phyloP scores from a whole-genome alignment of 371 early-diverging fungal genomes.

The Haplosporangium sp. region DNA sequence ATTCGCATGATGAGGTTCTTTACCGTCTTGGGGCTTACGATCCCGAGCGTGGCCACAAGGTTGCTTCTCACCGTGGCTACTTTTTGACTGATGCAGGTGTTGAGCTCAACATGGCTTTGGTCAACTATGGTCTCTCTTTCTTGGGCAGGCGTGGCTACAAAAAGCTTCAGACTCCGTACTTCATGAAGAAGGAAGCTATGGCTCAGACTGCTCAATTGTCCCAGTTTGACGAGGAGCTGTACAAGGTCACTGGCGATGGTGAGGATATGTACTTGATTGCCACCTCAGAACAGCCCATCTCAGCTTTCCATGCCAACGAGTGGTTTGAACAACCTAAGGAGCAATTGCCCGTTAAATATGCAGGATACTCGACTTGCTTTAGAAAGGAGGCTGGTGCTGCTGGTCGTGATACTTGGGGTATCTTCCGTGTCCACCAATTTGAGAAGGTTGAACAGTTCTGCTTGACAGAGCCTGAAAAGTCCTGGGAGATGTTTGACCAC shows the following conservation, averaged over 20 bases:
- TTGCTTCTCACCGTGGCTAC: conserved; percentile 99
- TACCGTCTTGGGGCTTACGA: conserved; percentile 94
- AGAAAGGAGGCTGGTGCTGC: conserved; percentile 99
- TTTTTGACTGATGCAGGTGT: conserved; percentile 97
- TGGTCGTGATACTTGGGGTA: conserved; percentile 99
- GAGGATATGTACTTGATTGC: conserved; percentile 99
- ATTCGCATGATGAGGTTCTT: conserved; percentile 95
- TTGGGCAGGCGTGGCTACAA: conserved; percentile 90
- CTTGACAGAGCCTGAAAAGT: conserved; percentile 96
- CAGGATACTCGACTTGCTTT: conserved; percentile 99
- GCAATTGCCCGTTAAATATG: conserved; percentile 96
- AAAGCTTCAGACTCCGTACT: conserved; percentile 98
- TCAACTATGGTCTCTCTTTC: conserved; percentile 98
- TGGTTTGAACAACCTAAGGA: conserved; percentile 94
- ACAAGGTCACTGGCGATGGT: conserved; percentile 93
- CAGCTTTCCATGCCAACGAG: conserved; percentile 97
- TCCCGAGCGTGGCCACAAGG: conserved; percentile 91
- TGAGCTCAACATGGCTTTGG: conserved; percentile 96
- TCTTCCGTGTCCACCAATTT: conserved; percentile 99
- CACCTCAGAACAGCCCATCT: conserved; percentile 99
- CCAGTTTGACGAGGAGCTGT: conserved; percentile 99
- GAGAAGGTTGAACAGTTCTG: conserved; percentile 99
- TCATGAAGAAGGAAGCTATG: conserved; percentile 99
- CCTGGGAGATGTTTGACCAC: conserved; percentile 97
- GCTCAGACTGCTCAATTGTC: conserved; percentile 98